Conservation (phyloP, 1,284 basidiomycete genomes). For the Cutaneotrichosporon dermatis region DNA sequence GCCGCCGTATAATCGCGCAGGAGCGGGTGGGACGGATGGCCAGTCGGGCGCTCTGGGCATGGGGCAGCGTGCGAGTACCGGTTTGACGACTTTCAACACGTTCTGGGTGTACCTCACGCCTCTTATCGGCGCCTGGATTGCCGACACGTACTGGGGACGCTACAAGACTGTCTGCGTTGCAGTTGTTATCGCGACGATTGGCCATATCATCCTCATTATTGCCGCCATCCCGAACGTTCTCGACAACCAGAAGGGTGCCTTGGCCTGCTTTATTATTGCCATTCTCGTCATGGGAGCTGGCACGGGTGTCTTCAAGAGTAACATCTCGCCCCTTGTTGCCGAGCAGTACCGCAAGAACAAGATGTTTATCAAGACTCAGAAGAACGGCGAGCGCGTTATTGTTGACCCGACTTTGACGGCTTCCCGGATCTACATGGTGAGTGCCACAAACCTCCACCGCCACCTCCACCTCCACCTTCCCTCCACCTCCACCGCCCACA, state of each 20-base stretch:
- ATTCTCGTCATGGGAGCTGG: conserved; percentile 44
- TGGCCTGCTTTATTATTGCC: conserved; percentile 44
- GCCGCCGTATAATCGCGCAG: conserved; percentile 62
- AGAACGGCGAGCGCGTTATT: conserved; percentile 46
- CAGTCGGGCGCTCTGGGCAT: conserved; percentile 57
- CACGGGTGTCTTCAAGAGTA: conserved; percentile 47
- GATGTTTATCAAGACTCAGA: conserved; percentile 30
- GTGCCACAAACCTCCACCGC: not conserved
- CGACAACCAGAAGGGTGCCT: conserved; percentile 1
- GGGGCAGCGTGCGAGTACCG: conserved; percentile 30
- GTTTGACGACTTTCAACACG: conserved; percentile 31
- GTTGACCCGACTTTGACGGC: conserved; percentile 45
- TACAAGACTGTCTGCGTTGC: conserved; percentile 65
- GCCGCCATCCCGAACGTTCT: conserved; percentile 45
- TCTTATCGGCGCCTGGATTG: conserved; percentile 55
- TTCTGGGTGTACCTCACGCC: conserved; percentile 34
- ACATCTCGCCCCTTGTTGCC: conserved; percentile 44
- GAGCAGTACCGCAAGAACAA: conserved; percentile 46
- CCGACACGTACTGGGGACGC: conserved; percentile 61
- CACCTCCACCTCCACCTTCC: no score
- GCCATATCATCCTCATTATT: conserved; percentile 43
- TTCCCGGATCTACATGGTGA: conserved; percentile 30
- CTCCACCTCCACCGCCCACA: no score
- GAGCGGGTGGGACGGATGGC: conserved; percentile 56
- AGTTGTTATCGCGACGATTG: conserved; percentile 32